These are phyloP conservation scores for Hysterium pulicare DNA, from an alignment of 2,329 filamentous ascomycete genomes.

Conservation along the genomic window DNA sequence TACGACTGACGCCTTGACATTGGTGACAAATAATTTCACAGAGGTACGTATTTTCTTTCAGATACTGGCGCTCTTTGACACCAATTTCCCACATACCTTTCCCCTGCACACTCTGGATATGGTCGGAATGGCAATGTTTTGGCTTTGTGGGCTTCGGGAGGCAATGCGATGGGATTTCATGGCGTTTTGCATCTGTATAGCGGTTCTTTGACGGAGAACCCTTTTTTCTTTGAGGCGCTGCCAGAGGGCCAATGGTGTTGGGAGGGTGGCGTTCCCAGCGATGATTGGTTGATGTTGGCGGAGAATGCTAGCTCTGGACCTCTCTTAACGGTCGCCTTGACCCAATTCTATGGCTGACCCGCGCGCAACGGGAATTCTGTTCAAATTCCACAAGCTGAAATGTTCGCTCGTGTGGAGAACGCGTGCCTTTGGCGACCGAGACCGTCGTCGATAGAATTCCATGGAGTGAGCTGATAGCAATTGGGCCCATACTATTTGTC, in stretches of 20 bases:
- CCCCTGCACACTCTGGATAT: too few relatives aligned
- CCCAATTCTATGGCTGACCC: slow-evolving; percentile 8
- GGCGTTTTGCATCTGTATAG: too few relatives aligned
- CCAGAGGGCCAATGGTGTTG: slow-evolving; percentile 24
- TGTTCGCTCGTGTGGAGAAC: slow-evolving; percentile 3
- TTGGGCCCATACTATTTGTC: too few relatives aligned
- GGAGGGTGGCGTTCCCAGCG: slow-evolving; percentile 10
- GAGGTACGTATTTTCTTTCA: too few relatives aligned
- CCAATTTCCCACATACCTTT: too few relatives aligned
- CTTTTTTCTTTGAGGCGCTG: slow-evolving; percentile 22
- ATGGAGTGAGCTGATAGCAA: too few relatives aligned
- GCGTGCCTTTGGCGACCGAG: slow-evolving; percentile 4
- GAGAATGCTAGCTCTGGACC: slow-evolving; percentile 10
- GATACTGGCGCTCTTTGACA: too few relatives aligned
- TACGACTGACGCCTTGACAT: too few relatives aligned
- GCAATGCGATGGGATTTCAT: slow-evolving; percentile 13
- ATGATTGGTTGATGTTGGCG: slow-evolving; percentile 20
- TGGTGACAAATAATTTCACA: too few relatives aligned
- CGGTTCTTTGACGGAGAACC: slow-evolving; percentile 9
- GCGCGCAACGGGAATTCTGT: slow-evolving; percentile 6
- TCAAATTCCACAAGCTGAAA: slow-evolving; percentile 2
- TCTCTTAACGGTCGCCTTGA: slow-evolving; percentile 11
- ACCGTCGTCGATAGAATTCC: too few relatives aligned
- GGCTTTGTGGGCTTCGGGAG: slow-evolving; percentile 10
- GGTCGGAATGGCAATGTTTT: slow-evolving; percentile 3